phyloP scores from a whole-genome alignment of 2,329 filamentous ascomycete species.

The Cadophora sp. region DNA sequence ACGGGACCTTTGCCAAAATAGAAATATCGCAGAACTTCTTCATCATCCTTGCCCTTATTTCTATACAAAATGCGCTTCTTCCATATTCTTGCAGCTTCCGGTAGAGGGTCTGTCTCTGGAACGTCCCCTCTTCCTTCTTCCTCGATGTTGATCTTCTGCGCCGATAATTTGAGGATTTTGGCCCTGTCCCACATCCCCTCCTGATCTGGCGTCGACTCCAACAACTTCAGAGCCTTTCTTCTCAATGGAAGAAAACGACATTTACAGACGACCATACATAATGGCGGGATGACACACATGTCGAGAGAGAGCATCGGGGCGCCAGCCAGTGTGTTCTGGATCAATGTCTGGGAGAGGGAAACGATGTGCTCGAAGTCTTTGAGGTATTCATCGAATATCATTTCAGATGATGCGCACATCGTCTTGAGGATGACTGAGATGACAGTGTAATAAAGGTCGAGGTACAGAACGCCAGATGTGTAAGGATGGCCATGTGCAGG shows the following conservation, averaged over 20 bases:
- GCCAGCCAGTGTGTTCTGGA: neutral
- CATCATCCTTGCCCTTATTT: neutral
- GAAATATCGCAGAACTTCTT: neutral
- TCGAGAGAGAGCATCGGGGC: neutral
- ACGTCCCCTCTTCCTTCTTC: neutral
- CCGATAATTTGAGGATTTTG: neutral
- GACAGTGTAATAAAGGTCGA: neutral
- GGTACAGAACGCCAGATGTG: too few species aligned
- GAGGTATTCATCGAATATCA: neutral
- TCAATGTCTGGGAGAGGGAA: neutral
- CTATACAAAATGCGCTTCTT: neutral
- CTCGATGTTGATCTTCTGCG: neutral
- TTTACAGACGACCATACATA: neutral
- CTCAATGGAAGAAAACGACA: neutral
- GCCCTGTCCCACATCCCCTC: neutral
- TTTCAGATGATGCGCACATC: neutral
- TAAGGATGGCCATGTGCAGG: too few species aligned
- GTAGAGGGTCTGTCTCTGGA: neutral
- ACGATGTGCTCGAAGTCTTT: neutral
- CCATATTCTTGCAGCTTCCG: slow-evolving; percentile 1
- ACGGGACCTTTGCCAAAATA: neutral
- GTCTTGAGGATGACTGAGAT: neutral
- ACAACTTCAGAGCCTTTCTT: neutral
- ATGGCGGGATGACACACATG: slow-evolving; percentile 6
- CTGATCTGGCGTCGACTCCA: neutral